Base-by-base conservation (phyloP, 2,329 filamentous ascomycete species). In the Ceratocystis colombiana region DNA sequence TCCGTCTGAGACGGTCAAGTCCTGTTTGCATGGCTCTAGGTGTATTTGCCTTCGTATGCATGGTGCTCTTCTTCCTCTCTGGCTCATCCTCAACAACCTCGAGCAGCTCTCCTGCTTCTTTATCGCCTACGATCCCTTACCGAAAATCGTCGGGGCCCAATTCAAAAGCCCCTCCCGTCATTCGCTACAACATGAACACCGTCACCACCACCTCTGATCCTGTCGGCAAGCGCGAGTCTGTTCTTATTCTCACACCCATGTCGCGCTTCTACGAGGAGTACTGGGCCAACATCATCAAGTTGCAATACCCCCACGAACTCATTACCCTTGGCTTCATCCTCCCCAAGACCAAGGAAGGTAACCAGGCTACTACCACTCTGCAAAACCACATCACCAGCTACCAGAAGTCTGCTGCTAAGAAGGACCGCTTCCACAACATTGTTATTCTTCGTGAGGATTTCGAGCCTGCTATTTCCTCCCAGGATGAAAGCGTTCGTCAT, bases 281-380 rank as follows among this genome's bases (percentile, higher is more conserved):
- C 79, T 99, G 94, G 93, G 88, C 95, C 75, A 99, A 97, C 72
- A 80, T 99, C 33, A 75, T 92, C 70, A 84, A 84, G 73, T 82
- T 99, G 66, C 82, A 78, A 72, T 99, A 97, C 75, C 94, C 94
- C 2, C 94, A 96, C 77, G 89, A 96, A 68, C 84, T 97, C 69
- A 95, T 99, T 73, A 95, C 90, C 0, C 81, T 99, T 33, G 94
- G 90, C 48, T 99, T 97, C 78, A 97, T 99, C 73, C 86, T 96
- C 33, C 94, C 94, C 64, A 96, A 95, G 78, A 96, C 87, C 61
- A 88, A 88, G 73, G 92, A 96, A 71, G 94, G 94, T 68, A 96
- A 97, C 75, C 80, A 86, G 33, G 94, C 94, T 2, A 94, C 91
- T 17, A 79, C 85, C 5, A 86, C 88, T 48, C 79, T 99, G 65